Percentiles rank a stretch among this genome's conserved stretches.
Evolutionary conservation across 2,329 filamentous ascomycete species (phyloP).

Genomic region (Aspergillus sp.): DNA sequence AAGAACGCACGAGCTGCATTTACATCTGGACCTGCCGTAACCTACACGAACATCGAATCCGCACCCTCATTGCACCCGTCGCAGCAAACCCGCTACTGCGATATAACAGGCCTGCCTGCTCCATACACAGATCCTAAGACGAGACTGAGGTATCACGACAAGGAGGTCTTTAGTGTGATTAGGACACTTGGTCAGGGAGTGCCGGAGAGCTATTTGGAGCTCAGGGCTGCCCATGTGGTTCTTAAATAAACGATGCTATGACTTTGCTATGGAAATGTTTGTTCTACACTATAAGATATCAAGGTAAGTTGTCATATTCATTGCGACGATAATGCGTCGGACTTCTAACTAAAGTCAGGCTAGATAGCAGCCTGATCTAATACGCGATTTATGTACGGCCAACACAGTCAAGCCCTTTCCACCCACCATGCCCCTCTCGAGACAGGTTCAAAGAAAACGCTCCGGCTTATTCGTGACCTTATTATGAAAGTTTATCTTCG

Average conservation of each 20-base stretch:
- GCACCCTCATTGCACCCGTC: constrained; percentile 79
- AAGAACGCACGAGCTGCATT: constrained; percentile 61
- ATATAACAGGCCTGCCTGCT: constrained; percentile 89
- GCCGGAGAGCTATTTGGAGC: constrained; percentile 85
- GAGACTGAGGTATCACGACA: constrained; percentile 86
- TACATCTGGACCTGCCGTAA: constrained; percentile 69
- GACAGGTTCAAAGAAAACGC: constrained; percentile 79
- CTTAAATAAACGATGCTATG: constrained; percentile 64
- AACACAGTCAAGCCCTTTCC: constrained; percentile 95
- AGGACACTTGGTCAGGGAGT: constrained; percentile 77
- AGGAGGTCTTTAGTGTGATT: constrained; percentile 84
- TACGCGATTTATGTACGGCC: constrained; percentile 65
- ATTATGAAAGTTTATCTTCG: constrained; percentile 63
- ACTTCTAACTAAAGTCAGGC: background rate
- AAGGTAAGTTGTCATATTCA: background rate
- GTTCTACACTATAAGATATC: constrained; percentile 7
- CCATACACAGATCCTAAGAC: constrained; percentile 96
- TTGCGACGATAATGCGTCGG: background rate
- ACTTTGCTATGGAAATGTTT: constrained; percentile 1
- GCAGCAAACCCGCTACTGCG: constrained; percentile 87
- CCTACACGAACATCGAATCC: constrained; percentile 95
- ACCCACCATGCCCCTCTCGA: constrained; percentile 80
- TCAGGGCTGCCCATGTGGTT: constrained; percentile 87
- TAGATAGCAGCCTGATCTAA: background rate
- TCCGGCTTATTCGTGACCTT: constrained; percentile 99